Evolutionary conservation across 2,329 filamentous ascomycete genomes (phyloP).

Genomic region (Raffaelea deltoideospora): DNA sequence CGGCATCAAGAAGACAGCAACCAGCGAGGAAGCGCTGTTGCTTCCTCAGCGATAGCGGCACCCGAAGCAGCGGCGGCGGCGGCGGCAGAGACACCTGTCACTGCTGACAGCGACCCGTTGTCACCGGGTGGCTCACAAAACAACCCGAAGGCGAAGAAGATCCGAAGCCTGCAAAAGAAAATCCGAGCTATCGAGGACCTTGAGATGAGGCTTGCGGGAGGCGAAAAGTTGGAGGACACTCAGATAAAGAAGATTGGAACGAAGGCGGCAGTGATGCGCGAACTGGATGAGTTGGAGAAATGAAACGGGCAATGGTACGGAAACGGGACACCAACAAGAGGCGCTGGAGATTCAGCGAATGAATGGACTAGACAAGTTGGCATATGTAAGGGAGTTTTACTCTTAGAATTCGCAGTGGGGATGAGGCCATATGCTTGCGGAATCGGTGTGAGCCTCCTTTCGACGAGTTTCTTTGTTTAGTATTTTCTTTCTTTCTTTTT

Average conservation of each 20-base stretch:
- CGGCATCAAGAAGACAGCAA: slow-evolving; percentile 17
- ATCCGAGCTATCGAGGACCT: slow-evolving; percentile 93
- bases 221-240: slow-evolving; percentile 95
- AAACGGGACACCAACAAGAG: too few relatives aligned
- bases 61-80: slow-evolving; percentile 14
- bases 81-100: slow-evolving; percentile 22
- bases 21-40: neutral
- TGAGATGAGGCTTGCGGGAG: slow-evolving; percentile 87
- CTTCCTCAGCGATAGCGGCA: too few relatives aligned
- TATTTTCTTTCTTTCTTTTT: too few relatives aligned
- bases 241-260: slow-evolving; percentile 97
- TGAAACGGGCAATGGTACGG: too few relatives aligned
- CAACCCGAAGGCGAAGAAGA: slow-evolving; percentile 82
- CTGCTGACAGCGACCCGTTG: slow-evolving; percentile 18
- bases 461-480: too few relatives aligned
- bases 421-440: too few relatives aligned
- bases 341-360: too few relatives aligned
- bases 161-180: slow-evolving; percentile 89
- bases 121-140: slow-evolving; percentile 25
- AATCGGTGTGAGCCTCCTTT: too few relatives aligned
- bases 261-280: slow-evolving; percentile 69
- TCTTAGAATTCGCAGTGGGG: too few relatives aligned
- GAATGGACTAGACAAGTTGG: too few relatives aligned
- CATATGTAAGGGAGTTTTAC: too few relatives aligned
- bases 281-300: slow-evolving; percentile 51